Evolutionary conservation across 352 stramenopile species (phyloP).

Genomic region (Aphanomyces invadans): DNA sequence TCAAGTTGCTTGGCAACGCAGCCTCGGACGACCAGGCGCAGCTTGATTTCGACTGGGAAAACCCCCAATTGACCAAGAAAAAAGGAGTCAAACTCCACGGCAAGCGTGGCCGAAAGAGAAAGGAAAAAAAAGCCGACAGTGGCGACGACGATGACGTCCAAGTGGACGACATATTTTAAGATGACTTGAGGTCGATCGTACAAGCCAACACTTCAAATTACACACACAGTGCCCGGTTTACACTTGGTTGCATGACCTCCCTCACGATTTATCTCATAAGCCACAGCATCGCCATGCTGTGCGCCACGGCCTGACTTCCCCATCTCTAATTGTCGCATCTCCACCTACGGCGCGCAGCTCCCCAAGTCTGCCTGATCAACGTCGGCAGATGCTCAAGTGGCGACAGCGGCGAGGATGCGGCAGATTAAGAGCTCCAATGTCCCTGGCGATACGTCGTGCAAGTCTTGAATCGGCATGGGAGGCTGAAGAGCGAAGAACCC

Average conservation of each 20-base stretch:
- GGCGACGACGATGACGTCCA: neutral
- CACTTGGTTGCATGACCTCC: no score
- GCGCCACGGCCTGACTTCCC: no score
- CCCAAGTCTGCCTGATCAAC: no score
- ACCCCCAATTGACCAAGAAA: slow-evolving; percentile 31
- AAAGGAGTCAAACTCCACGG: slow-evolving; percentile 22
- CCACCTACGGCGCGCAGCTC: no score
- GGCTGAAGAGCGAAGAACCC: slow-evolving; percentile 42
- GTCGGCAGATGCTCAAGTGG: no score
- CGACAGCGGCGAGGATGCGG: slow-evolving; percentile 40
- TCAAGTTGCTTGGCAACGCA: slow-evolving; percentile 43
- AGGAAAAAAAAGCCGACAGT: neutral
- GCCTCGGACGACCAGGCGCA: slow-evolving; percentile 60
- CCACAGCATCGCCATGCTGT: no score
- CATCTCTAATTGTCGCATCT: no score
- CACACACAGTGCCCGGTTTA: no score
- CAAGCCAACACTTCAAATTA: no score
- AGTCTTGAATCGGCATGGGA: slow-evolving; percentile 29
- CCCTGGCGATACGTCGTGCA: slow-evolving; percentile 35
- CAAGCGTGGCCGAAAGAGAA: no score
- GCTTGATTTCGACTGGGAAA: slow-evolving; percentile 50
- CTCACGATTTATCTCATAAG: no score
- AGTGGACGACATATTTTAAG: neutral
- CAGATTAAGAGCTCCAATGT: slow-evolving; percentile 63
- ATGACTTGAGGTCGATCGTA: neutral